Evolutionary conservation across 2,329 filamentous ascomycete species (phyloP), one percentile per base, ranked within the genome.

Genomic region (Fusarium foetens): DNA sequence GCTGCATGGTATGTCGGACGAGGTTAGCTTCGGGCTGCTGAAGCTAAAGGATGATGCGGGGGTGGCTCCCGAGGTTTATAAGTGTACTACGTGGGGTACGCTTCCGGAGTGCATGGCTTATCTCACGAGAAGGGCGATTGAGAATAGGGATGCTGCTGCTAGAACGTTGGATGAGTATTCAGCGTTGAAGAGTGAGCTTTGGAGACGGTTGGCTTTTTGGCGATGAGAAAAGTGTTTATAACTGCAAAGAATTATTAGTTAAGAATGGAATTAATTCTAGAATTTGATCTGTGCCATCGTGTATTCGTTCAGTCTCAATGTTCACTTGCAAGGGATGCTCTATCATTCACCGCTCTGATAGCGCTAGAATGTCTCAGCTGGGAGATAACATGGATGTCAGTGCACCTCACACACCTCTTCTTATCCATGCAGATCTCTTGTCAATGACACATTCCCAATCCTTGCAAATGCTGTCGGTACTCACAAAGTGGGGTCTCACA

Each of bases 1-100:
- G 77, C 80, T 89, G 1, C 84, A 87, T 55, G 87, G 87, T 31
- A 89, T 89, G 87, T 86, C 87, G 6, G 87, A 89, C 63, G 86
- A 88, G 68, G 84, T 89, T 41, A 86, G 83, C 58, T 86, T 86
- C 74, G 79, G 81, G 9, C 79, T 89, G 1, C 80, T 89, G 14
- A 81, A 84, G 41, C 63, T 77, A 31, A 81, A 81, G 67, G 68
- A 73, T 14, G 75, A 74, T 3, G 68, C 65, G 21, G 65, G 62
- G 45, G 53, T 65, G 16, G 67, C 69, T 2, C 79, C 80, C 0
- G 77, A 79, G 23, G 82, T 83, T 4, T 83, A 78, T 71, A 84
- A 84, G 71, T 84, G 81, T 60, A 79, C 80, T 33, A 83, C 81
- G 4, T 84, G 82, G 82, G 82, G 82, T 12, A 80, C 73, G 5